Percentiles rank a stretch among this genome's conserved stretches.
Evolutionary conservation across 768 basidiomycete species (phyloP).

Genomic region (Suillus luteus): DNA sequence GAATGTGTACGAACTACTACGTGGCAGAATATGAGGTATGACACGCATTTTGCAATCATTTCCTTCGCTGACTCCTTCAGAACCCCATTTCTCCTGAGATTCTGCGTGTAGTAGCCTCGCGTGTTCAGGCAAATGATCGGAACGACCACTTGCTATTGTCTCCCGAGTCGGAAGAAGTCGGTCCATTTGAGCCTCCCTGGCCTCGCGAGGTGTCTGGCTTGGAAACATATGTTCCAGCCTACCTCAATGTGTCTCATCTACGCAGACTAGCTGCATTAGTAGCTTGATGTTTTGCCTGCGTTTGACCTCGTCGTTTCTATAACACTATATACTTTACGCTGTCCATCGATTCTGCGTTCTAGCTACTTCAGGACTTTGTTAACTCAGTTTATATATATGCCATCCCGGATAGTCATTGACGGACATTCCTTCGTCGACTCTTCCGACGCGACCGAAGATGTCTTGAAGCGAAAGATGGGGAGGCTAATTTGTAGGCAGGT

Average conservation of each 20-base stretch:
- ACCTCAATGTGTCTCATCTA: slow-evolving; percentile 87
- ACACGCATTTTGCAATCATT: neutral
- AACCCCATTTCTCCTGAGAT: slow-evolving; percentile 98
- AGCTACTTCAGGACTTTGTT: slow-evolving; percentile 13
- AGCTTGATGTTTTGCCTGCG: slow-evolving; percentile 45
- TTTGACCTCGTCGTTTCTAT: slow-evolving; percentile 3
- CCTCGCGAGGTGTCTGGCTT: slow-evolving; percentile 94
- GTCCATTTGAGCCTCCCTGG: slow-evolving; percentile 90
- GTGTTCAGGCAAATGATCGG: slow-evolving; percentile 94
- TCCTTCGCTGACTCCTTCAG: slow-evolving; percentile 39
- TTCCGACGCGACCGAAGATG: too few relatives aligned
- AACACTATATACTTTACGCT: slow-evolving; percentile 10
- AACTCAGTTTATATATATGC: slow-evolving; percentile 12
- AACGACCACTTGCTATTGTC: slow-evolving; percentile 95
- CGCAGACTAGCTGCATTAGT: slow-evolving; percentile 86
- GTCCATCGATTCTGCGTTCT: slow-evolving; percentile 12
- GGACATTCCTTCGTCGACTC: too few relatives aligned
- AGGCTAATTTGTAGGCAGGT: too few relatives aligned
- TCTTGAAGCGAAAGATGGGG: too few relatives aligned
- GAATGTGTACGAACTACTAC: slow-evolving; percentile 99
- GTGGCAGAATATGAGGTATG: slow-evolving; percentile 97
- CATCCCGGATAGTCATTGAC: neutral
- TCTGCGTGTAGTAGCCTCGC: slow-evolving; percentile 91
- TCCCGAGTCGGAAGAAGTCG: slow-evolving; percentile 96
- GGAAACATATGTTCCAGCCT: slow-evolving; percentile 95